These are phyloP conservation scores for Starmerella vaccinii DNA, from an alignment of 805 yeast genomes.

Conservation along the genomic window DNA sequence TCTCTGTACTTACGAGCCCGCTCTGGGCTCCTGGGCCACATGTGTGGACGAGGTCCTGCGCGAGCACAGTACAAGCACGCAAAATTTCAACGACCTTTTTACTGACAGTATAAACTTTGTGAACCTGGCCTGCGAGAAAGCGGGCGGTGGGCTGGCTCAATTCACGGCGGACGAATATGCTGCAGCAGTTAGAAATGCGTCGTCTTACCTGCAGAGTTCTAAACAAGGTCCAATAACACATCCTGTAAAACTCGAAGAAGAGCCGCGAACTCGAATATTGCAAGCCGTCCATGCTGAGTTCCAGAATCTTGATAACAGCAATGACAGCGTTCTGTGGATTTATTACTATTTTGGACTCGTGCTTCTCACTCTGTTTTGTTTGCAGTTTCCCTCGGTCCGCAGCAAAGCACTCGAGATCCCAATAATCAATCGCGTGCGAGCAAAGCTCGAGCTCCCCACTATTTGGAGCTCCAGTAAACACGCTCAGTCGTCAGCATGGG, in stretches of 20 bases:
- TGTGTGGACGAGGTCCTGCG: conserved; percentile 11
- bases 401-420: neutral
- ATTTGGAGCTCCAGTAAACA: conserved; percentile 9
- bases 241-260: conserved; percentile 7
- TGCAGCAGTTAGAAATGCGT: conserved; percentile 7
- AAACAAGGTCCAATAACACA: neutral
- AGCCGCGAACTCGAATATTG: neutral
- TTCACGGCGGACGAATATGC: neutral
- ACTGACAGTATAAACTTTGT: neutral
- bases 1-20: conserved; percentile 17
- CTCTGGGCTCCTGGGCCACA: conserved; percentile 18
- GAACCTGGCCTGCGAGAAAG: conserved; percentile 11
- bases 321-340: conserved; percentile 13
- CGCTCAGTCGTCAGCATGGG: conserved; percentile 8
- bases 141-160: conserved; percentile 11
- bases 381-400: neutral
- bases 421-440: neutral
- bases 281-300: conserved; percentile 16
- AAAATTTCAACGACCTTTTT: neutral
- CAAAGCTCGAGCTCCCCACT: conserved; percentile 8
- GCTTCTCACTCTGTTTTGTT: neutral
- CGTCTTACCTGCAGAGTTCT: conserved; percentile 4
- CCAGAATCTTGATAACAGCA: conserved; percentile 14
- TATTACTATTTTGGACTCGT: conserved; percentile 11
- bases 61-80: conserved; percentile 3